Base-by-base conservation (phyloP, 2,329 filamentous ascomycete species). In the Phaeoacremonium minimum region DNA sequence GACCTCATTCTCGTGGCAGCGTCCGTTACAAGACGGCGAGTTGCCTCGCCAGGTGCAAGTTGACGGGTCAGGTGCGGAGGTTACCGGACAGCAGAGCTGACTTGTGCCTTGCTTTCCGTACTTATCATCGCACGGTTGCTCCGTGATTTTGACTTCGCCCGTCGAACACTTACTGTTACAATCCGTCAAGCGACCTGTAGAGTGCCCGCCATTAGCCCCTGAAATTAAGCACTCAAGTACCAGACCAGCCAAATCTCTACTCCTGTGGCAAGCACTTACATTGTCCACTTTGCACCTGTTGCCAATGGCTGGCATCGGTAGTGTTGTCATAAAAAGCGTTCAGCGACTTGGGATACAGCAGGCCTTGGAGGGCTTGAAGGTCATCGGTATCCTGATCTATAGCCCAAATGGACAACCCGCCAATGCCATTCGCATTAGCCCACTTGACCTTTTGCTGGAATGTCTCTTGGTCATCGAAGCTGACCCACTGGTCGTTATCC, bases 401-500 rank as follows among this genome's bases (percentile, higher is more conserved):
- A 20, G 48, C 49, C 53, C 53, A 56, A 19, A 55, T 48, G 26
- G 53, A 34, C 12, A 44, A 32, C 32, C 49, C 49, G 18, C 44
- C 40, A 6, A 62, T 37, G 12, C 58, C 51, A 2, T 30, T 32
- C 3, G 39, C 15, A 36, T 55, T 53, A 5, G 55, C 57, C 33
- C 35, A 53, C 13, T 50, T 42, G 5, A 46, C 41, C 38, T 61
- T 62, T 29, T 45, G 19, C 28, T 48, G 42, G 15, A 60, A 44
- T 1, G 60, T 63, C 6, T 51, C 47, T 4, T 35, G 33, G 33
- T 63, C 56, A 41, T 65, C 62, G 32, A 48, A 65, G 4, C 51
- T 49, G 4, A 64, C 53, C 61, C 60, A 66, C 40, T 65, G 58
- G 29, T 56, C 43, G 6, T 19, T 33, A 31, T 51, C 45, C n/a